Percentiles rank a stretch among this genome's conserved stretches.
Conservation (phyloP, 495 filamentous ascomycete genomes). For the Penicillium soppii region DNA sequence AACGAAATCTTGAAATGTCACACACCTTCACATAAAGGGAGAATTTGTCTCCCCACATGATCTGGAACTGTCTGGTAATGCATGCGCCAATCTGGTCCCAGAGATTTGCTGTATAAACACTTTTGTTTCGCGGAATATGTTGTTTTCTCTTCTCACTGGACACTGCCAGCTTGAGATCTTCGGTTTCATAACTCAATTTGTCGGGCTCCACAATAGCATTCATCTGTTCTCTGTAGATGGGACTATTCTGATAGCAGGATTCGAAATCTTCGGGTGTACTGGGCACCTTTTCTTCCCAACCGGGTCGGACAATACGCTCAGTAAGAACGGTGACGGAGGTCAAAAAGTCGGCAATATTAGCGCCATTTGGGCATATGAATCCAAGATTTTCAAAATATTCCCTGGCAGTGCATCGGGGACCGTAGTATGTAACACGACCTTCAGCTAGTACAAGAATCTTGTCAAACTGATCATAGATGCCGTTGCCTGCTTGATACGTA, state of each 20-base stretch:
- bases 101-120: slow-evolving; percentile 56
- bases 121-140: slow-evolving; percentile 37
- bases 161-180: slow-evolving; percentile 40
- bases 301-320: slow-evolving; percentile 63
- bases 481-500: slow-evolving; percentile 81
- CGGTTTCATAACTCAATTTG: slow-evolving; percentile 41
- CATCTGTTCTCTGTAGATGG: slow-evolving; percentile 60
- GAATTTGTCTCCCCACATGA: slow-evolving; percentile 39
- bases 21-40: slow-evolving; percentile 24
- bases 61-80: slow-evolving; percentile 44
- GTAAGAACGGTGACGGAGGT: slow-evolving; percentile 72
- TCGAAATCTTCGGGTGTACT: slow-evolving; percentile 78
- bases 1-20: background rate
- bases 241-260: slow-evolving; percentile 64
- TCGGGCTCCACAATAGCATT: slow-evolving; percentile 58
- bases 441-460: slow-evolving; percentile 77
- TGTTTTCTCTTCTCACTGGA: slow-evolving; percentile 54
- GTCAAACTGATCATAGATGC: slow-evolving; percentile 74
- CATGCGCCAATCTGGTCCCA: slow-evolving; percentile 57
- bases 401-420: slow-evolving; percentile 57
- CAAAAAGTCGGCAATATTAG: slow-evolving; percentile 76
- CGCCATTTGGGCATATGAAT: slow-evolving; percentile 65
- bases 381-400: slow-evolving; percentile 71
- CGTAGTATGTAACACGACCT: slow-evolving; percentile 78
- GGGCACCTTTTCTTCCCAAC: slow-evolving; percentile 65